Evolutionary conservation across 805 yeast species (phyloP).

Genomic region (Saturnispora kantuleensis): DNA sequence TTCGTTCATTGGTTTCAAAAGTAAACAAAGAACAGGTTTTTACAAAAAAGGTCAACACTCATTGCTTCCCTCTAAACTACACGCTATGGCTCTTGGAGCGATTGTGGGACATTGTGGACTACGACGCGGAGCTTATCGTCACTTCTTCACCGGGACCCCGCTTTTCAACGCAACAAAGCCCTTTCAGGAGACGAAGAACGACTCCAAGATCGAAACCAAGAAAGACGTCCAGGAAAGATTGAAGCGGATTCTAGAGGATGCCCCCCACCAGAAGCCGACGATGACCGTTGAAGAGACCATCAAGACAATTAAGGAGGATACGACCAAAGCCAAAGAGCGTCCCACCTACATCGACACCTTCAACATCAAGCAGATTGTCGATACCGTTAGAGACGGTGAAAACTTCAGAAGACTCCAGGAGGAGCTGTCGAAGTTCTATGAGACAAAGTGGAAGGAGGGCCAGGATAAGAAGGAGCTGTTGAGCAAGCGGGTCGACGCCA

Average conservation of each 20-base stretch:
- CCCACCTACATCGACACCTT: conserved; percentile 6
- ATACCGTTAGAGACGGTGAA: conserved; percentile 24
- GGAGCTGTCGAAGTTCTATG: conserved; percentile 23
- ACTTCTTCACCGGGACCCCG: too few species aligned
- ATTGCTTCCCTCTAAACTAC: too few species aligned
- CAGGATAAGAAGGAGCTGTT: conserved; percentile 28
- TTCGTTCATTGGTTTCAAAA: neutral
- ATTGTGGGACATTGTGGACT: too few species aligned
- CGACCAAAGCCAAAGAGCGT: neutral
- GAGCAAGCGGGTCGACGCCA: conserved; percentile 35
- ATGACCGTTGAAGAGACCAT: neutral
- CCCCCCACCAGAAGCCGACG: neutral
- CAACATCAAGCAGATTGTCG: conserved; percentile 16
- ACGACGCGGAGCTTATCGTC: too few species aligned
- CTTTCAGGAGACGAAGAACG: too few species aligned
- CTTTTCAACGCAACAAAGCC: too few species aligned
- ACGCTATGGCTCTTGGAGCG: too few species aligned
- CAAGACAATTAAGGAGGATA: conserved; percentile 6
- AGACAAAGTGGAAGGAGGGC: conserved; percentile 16
- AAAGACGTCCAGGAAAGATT: neutral
- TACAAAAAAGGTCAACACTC: too few species aligned
- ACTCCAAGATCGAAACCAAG: neutral
- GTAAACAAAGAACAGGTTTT: too few species aligned
- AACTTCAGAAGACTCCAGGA: conserved; percentile 25
- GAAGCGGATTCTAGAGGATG: conserved; percentile 9